Percentiles rank a stretch among this genome's conserved stretches.
phyloP scores from a whole-genome alignment of 2,329 filamentous ascomycete species.

The Penicillium paneum region DNA sequence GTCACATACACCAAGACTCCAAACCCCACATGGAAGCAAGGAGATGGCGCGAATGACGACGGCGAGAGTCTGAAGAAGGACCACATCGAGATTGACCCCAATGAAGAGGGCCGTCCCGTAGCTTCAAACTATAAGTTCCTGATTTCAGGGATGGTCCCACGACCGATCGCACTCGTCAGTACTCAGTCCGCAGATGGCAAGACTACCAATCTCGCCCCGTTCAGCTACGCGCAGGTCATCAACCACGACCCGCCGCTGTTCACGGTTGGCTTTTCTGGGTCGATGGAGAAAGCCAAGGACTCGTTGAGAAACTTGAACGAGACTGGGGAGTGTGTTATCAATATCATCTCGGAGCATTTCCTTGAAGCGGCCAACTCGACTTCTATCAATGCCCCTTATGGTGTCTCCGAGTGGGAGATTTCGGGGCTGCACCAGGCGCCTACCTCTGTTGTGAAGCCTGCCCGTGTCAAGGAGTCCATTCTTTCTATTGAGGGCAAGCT shows the following conservation, averaged over 20 bases:
- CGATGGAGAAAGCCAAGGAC: slow-evolving; percentile 67
- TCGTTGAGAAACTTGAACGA: slow-evolving; percentile 70
- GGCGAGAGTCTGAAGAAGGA: slow-evolving; percentile 51
- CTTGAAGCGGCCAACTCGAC: slow-evolving; percentile 85
- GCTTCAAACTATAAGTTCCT: slow-evolving; percentile 87
- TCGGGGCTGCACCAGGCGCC: slow-evolving; percentile 69
- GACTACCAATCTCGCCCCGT: slow-evolving; percentile 76
- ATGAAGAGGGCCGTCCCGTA: slow-evolving; percentile 64
- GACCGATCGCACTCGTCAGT: slow-evolving; percentile 68
- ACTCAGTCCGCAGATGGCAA: slow-evolving; percentile 61
- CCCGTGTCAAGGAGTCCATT: slow-evolving; percentile 76
- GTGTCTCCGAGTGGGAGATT: slow-evolving; percentile 74
- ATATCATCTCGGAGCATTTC: slow-evolving; percentile 81
- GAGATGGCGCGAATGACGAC: slow-evolving; percentile 43
- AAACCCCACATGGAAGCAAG: slow-evolving; percentile 43
- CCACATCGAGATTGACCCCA: slow-evolving; percentile 78
- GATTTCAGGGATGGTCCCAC: slow-evolving; percentile 76
- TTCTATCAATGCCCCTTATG: slow-evolving; percentile 72
- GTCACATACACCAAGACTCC: slow-evolving; percentile 42
- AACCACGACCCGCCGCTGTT: slow-evolving; percentile 86
- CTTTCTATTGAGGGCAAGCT: slow-evolving; percentile 80
- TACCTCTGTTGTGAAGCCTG: slow-evolving; percentile 63
- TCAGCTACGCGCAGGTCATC: slow-evolving; percentile 80
- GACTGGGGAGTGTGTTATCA: slow-evolving; percentile 74
- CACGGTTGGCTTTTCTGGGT: slow-evolving; percentile 59